Conservation (phyloP, 352 stramenopile species). For the Phytophthora sp. region DNA sequence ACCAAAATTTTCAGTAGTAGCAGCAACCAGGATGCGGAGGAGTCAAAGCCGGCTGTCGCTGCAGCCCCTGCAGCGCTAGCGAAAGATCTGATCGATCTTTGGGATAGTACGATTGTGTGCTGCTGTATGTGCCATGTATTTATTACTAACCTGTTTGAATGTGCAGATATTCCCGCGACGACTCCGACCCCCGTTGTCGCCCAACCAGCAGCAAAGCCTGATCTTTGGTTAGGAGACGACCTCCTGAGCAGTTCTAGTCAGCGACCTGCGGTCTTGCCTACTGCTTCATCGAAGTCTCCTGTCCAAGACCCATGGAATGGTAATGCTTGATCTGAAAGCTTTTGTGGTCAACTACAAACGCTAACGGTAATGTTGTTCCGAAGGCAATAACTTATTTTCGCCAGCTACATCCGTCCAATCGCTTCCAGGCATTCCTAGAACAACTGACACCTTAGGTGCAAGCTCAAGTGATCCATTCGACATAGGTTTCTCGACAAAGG, state of each 20-base stretch:
- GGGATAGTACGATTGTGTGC: slow-evolving; percentile 48
- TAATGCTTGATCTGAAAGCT: background rate
- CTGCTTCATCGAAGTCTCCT: slow-evolving; percentile 2
- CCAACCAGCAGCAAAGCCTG: slow-evolving; percentile 15
- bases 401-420: slow-evolving; percentile 7
- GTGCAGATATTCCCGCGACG: slow-evolving; percentile 13
- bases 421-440: slow-evolving; percentile 3
- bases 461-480: slow-evolving; percentile 44
- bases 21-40: slow-evolving; percentile 28
- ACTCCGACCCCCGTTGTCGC: slow-evolving; percentile 2
- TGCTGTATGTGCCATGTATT: background rate
- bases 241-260: slow-evolving; percentile 18
- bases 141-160: slow-evolving; percentile 7
- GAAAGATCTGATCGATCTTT: slow-evolving; percentile 71
- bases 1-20: slow-evolving; percentile 45
- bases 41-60: slow-evolving; percentile 26
- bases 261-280: background rate
- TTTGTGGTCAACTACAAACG: background rate
- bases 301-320: slow-evolving; percentile 27
- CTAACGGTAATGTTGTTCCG: slow-evolving; percentile 3
- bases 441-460: slow-evolving; percentile 18
- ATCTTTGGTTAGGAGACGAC: slow-evolving; percentile 35
- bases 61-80: slow-evolving; percentile 7
- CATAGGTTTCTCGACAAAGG: slow-evolving; percentile 47
- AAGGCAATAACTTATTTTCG: slow-evolving; percentile 25